Conservation (phyloP, 1,284 basidiomycete genomes). For the Apiotrichum domesticum region DNA sequence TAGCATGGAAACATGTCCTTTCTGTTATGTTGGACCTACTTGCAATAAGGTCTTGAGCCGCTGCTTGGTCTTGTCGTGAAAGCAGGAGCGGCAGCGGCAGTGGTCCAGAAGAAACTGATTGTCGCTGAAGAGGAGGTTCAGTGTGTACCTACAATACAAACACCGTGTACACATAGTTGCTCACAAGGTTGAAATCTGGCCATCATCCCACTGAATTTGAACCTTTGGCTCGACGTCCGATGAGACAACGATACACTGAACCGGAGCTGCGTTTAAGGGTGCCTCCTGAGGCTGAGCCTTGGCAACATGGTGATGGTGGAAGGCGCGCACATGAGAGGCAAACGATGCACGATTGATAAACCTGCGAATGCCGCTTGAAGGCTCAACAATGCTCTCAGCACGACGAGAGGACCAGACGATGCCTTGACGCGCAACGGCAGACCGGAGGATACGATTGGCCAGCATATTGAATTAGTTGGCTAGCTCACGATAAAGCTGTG, state of each 20-base stretch:
- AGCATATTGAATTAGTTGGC: too few species aligned
- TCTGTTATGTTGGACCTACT: constrained; percentile 47
- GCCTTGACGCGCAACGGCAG: too few species aligned
- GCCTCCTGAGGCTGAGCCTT: neutral
- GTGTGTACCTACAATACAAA: too few species aligned
- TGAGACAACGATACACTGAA: constrained; percentile 7
- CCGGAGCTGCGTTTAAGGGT: neutral
- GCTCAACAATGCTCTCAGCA: too few species aligned
- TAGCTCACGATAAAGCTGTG: too few species aligned
- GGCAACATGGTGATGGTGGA: too few species aligned
- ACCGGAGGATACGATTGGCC: too few species aligned
- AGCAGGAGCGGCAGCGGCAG: constrained; percentile 81
- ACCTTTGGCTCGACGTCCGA: constrained; percentile 1
- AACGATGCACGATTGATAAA: too few species aligned
- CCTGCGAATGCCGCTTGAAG: too few species aligned
- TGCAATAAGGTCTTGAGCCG: constrained; percentile 78
- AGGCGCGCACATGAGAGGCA: too few species aligned
- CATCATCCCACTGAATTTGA: constrained; percentile 6
- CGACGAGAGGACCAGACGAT: too few species aligned
- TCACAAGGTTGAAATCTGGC: constrained; percentile 5
- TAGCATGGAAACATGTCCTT: too few species aligned
- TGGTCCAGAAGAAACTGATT: constrained; percentile 74
- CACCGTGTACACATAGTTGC: neutral
- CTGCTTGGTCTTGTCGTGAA: constrained; percentile 85
- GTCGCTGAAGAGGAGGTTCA: constrained; percentile 50